Evolutionary conservation across 1,139 yeast genomes (phyloP).

Genomic region (Lodderomyces margitis): DNA sequence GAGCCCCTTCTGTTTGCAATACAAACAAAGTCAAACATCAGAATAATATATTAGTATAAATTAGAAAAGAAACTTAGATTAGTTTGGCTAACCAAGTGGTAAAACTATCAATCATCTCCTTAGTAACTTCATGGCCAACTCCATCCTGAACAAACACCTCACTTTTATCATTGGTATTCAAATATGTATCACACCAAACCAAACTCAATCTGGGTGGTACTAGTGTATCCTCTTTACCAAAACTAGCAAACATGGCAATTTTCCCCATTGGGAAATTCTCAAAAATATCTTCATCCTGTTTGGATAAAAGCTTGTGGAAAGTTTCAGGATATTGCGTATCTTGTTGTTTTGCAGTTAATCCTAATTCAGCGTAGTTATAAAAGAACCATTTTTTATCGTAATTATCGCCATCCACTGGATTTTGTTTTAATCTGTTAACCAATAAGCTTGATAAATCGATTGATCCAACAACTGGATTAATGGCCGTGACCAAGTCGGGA

Average conservation of each 20-base stretch:
- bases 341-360: slow-evolving; percentile 25
- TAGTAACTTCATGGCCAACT: slow-evolving; percentile 36
- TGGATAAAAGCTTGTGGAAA: slow-evolving; percentile 32
- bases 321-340: slow-evolving; percentile 32
- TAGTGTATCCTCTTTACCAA: slow-evolving; percentile 35
- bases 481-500: slow-evolving; percentile 37
- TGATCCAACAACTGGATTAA: slow-evolving; percentile 50
- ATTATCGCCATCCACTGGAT: slow-evolving; percentile 16
- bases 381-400: slow-evolving; percentile 33
- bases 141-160: slow-evolving; percentile 30
- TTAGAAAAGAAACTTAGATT: too few relatives aligned
- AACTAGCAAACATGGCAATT: slow-evolving; percentile 37
- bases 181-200: slow-evolving; percentile 35
- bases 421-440: slow-evolving; percentile 32
- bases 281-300: slow-evolving; percentile 31
- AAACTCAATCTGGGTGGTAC: slow-evolving; percentile 37
- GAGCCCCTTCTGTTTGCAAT: too few relatives aligned
- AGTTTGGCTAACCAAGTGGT: slow-evolving; percentile 30
- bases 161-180: slow-evolving; percentile 25
- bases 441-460: slow-evolving; percentile 44
- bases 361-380: slow-evolving; percentile 35
- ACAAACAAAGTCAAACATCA: too few relatives aligned
- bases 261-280: slow-evolving; percentile 35
- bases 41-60: too few relatives aligned
- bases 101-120: slow-evolving; percentile 35